Conservation (phyloP, 2,329 filamentous ascomycete genomes). For the Neurospora sp. region DNA sequence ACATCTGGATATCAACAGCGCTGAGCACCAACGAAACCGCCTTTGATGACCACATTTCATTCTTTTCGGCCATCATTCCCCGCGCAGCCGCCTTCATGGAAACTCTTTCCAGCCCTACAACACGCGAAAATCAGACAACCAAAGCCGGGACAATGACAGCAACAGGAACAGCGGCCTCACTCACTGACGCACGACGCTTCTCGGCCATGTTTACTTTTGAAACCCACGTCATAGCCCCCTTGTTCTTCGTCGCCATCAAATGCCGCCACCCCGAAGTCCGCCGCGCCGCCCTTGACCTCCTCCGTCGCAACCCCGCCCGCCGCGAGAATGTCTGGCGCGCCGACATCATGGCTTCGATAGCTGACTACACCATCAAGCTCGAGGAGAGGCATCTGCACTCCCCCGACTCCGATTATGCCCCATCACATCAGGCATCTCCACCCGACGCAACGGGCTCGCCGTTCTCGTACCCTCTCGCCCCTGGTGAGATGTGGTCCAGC, state of each 20-base stretch:
- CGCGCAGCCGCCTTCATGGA: constrained; percentile 22
- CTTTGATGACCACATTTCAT: constrained; percentile 25
- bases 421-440: neutral
- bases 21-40: constrained; percentile 23
- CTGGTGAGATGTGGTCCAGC: constrained; percentile 4
- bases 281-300: constrained; percentile 27
- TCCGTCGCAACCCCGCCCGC: constrained; percentile 21
- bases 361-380: constrained; percentile 24
- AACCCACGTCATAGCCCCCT: constrained; percentile 30
- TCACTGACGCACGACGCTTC: constrained; percentile 9
- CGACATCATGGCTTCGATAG: constrained; percentile 23
- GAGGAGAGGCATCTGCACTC: constrained; percentile 17
- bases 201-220: constrained; percentile 29
- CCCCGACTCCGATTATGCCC: neutral
- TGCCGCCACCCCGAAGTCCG: constrained; percentile 32
- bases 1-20: constrained; percentile 25
- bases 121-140: constrained; percentile 1
- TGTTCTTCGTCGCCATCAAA: constrained; percentile 31
- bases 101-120: constrained; percentile 3
- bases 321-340: constrained; percentile 31
- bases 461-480: constrained; percentile 3
- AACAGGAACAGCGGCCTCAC: constrained; percentile 4
- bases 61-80: constrained; percentile 28
- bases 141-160: constrained; percentile 1
- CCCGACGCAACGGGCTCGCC: neutral